A percentile compares a stretch with the other conserved stretches of the same genome.
Conservation (phyloP, 129 eudicot species). For the Arctium minus region DNA sequence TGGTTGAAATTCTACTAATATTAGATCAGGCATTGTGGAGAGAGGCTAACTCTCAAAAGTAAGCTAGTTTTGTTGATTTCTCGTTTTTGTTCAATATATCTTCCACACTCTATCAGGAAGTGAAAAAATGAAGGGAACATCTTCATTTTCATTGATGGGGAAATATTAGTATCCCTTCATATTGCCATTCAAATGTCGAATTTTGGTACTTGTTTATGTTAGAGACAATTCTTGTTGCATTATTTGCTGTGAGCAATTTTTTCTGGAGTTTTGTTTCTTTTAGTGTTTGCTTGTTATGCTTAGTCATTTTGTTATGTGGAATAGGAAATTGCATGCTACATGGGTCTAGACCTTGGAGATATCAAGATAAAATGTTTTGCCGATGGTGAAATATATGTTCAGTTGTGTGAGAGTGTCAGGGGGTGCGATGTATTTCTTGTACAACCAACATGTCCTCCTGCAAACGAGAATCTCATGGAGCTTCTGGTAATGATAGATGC, state of each 20-base stretch:
- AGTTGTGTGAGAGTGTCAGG: conserved; percentile 94
- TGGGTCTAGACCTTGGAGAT: conserved; percentile 96
- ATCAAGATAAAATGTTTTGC: conserved; percentile 90
- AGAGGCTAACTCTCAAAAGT: neutral
- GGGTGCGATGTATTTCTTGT: conserved; percentile 96
- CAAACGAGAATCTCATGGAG: conserved; percentile 98
- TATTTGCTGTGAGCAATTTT: neutral
- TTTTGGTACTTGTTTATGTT: neutral
- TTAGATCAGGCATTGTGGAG: neutral
- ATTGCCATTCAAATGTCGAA: neutral
- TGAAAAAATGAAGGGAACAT: neutral
- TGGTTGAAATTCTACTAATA: too few relatives aligned
- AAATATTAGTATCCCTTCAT: neutral
- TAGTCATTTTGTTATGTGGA: conserved; percentile 2
- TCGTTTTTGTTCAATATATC: too few relatives aligned
- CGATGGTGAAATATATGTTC: conserved; percentile 98
- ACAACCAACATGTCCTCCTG: conserved; percentile 96
- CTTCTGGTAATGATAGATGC: conserved; percentile 98
- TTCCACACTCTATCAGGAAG: neutral
- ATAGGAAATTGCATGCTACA: conserved; percentile 93
- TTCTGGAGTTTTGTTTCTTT: neutral
- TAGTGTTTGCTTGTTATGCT: neutral
- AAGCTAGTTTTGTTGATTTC: neutral
- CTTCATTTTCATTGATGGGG: neutral
- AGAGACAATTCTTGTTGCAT: neutral